phyloP scores from a whole-genome alignment of 2,329 filamentous ascomycete genomes.

The Trichoderma atroviride region DNA sequence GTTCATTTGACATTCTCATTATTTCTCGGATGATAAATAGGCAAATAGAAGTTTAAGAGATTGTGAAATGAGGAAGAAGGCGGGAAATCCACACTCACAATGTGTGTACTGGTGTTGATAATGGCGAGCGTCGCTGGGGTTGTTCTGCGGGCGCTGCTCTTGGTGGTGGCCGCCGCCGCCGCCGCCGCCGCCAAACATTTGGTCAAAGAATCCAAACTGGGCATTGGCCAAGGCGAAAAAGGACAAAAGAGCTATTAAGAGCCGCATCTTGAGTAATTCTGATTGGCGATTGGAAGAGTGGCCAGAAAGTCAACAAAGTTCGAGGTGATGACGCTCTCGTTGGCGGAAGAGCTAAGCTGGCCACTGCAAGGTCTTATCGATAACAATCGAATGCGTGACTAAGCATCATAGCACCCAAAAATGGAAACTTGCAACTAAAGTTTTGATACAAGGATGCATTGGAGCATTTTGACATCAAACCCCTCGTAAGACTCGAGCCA shows the following conservation, averaged over 20 bases:
- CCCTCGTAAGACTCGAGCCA: conserved; percentile 8
- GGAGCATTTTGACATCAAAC: conserved; percentile 23
- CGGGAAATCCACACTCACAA: conserved; percentile 50
- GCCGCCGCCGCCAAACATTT: conserved; percentile 76
- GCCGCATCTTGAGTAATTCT: conserved; percentile 35
- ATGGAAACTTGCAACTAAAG: conserved; percentile 6
- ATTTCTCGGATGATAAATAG: too few species aligned
- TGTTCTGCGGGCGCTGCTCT: conserved; percentile 70
- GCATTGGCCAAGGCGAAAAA: conserved; percentile 65
- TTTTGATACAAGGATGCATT: not conserved
- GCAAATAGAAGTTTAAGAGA: not conserved
- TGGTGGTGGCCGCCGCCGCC: conserved; percentile 54
- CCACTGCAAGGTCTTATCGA: conserved; percentile 31
- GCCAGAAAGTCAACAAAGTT: not conserved
- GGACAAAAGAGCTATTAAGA: conserved; percentile 54
- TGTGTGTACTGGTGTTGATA: conserved; percentile 73
- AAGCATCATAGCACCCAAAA: conserved; percentile 26
- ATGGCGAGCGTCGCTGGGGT: conserved; percentile 78
- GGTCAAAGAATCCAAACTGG: conserved; percentile 95
- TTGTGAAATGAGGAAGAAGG: too few species aligned
- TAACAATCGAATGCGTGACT: conserved; percentile 24
- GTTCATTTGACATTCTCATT: not conserved
- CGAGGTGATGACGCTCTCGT: conserved; percentile 10
- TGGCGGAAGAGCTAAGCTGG: conserved; percentile 26
- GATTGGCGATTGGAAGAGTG: not conserved